Conservation (phyloP, 148 eudicot genomes). For the Rhododendron kiyosumense region DNA sequence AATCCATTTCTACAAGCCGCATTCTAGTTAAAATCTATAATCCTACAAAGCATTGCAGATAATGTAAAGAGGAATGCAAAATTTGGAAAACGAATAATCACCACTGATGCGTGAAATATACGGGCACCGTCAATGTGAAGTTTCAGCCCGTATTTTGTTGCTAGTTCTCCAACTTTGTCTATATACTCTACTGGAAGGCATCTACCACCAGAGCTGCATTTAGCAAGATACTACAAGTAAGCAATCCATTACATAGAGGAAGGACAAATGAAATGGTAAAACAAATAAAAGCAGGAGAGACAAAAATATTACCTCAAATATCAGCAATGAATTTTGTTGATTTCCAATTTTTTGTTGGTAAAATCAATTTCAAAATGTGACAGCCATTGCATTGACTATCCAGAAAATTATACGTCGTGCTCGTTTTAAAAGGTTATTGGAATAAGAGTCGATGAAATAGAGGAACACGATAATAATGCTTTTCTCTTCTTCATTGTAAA, state of each 20-base stretch:
- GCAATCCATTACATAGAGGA: not conserved
- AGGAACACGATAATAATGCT: not conserved
- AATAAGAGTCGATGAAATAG: not conserved
- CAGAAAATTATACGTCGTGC: not conserved
- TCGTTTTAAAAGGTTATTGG: not conserved
- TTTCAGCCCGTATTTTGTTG: conserved; percentile 75
- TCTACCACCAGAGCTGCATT: conserved; percentile 79
- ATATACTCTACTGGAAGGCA: conserved; percentile 44
- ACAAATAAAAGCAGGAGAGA: not conserved
- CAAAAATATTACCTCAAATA: not conserved
- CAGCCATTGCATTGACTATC: not conserved
- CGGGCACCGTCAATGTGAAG: conserved; percentile 99
- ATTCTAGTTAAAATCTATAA: not conserved
- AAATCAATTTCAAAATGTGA: not conserved
- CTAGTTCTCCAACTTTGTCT: conserved; percentile 71
- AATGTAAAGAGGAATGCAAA: not conserved
- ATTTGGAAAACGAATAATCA: conserved; percentile 29
- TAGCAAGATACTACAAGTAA: not conserved
- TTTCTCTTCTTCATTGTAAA: not conserved
- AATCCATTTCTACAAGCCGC: not conserved
- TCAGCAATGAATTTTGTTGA: not conserved
- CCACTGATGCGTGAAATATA: conserved; percentile 83
- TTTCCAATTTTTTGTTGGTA: not conserved
- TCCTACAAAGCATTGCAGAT: not conserved
- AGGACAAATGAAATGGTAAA: not conserved